phyloP scores from a whole-genome alignment of 257 asterid genomes.

The Solanum virginianum region DNA sequence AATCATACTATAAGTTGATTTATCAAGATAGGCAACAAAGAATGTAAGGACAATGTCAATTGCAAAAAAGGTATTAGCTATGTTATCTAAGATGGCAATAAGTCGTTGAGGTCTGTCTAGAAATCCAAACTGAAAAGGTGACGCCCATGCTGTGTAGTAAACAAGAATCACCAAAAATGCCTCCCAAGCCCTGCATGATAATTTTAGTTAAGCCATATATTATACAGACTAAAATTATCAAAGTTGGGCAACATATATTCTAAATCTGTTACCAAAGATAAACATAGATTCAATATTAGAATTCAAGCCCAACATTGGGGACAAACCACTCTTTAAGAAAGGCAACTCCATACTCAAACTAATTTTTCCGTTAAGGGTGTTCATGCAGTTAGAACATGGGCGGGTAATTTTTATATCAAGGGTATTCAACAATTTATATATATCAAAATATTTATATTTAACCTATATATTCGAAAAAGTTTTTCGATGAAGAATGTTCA shows the following conservation, averaged over 20 bases:
- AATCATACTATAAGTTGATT: conserved; percentile 37
- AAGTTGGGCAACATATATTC: background rate
- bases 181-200: conserved; percentile 51
- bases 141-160: conserved; percentile 83
- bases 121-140: conserved; percentile 85
- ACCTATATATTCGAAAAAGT: too few species aligned
- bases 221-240: too few species aligned
- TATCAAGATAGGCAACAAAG: conserved; percentile 83
- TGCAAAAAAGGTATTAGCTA: conserved; percentile 48
- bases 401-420: too few species aligned
- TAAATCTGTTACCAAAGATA: background rate
- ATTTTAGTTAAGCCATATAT: background rate
- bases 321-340: too few species aligned
- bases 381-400: too few species aligned
- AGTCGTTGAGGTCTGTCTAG: conserved; percentile 23
- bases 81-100: conserved; percentile 44
- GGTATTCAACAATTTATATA: too few species aligned
- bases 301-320: too few species aligned
- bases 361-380: too few species aligned
- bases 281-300: too few species aligned
- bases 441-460: too few species aligned
- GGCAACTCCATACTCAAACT: too few species aligned
- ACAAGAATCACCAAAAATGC: conserved; percentile 43
- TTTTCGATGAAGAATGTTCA: too few species aligned
- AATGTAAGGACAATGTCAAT: conserved; percentile 60